A percentile compares a stretch with the other conserved stretches of the same genome.
Evolutionary conservation across 768 basidiomycete genomes (phyloP).

Genomic region (Floccularia luteovirens): DNA sequence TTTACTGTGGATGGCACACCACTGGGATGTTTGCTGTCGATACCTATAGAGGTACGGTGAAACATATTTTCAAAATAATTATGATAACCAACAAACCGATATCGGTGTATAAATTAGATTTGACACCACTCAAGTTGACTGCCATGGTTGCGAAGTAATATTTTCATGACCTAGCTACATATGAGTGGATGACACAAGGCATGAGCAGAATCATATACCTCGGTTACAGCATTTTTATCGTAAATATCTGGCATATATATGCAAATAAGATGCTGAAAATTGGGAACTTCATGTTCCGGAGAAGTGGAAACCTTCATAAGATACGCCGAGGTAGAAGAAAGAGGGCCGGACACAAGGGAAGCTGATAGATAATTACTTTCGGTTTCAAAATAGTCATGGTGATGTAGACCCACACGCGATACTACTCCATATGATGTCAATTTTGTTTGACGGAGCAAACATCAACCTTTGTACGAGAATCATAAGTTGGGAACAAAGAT

Average conservation of each 20-base stretch:
- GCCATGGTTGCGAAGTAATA: constrained; percentile 62
- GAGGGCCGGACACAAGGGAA: constrained; percentile 59
- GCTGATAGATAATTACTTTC: constrained; percentile 20
- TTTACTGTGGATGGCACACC: constrained; percentile 64
- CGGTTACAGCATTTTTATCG: constrained; percentile 49
- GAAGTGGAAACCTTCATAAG: constrained; percentile 63
- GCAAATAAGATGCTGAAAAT: constrained; percentile 61
- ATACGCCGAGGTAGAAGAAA: constrained; percentile 48
- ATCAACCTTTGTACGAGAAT: constrained; percentile 41
- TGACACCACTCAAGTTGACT: constrained; percentile 57
- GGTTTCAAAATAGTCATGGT: neutral
- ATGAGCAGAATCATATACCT: constrained; percentile 24
- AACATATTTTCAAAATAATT: neutral
- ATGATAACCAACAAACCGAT: constrained; percentile 33
- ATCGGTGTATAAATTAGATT: constrained; percentile 60
- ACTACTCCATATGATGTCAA: constrained; percentile 55
- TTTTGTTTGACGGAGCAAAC: constrained; percentile 52
- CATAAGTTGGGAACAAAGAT: neutral
- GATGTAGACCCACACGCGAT: constrained; percentile 43
- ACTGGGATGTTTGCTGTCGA: constrained; percentile 74
- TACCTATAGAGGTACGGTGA: constrained; percentile 24
- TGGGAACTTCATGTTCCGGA: constrained; percentile 34
- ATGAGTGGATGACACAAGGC: constrained; percentile 1
- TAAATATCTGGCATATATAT: constrained; percentile 68
- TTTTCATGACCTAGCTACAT: constrained; percentile 52